Conservation (phyloP, 495 filamentous ascomycete species). For the Hyaloscypha bicolor region DNA sequence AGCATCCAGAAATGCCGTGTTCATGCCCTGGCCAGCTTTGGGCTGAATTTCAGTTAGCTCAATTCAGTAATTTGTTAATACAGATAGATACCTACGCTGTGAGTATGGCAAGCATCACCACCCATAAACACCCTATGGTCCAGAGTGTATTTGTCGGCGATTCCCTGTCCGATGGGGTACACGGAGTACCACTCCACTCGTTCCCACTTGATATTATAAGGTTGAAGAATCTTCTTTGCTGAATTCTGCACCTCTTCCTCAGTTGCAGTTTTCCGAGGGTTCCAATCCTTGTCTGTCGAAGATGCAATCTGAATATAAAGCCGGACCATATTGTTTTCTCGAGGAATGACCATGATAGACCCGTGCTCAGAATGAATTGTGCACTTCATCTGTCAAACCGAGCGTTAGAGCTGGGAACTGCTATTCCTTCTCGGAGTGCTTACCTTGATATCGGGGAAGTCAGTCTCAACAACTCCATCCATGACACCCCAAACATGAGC, state of each 20-base stretch:
- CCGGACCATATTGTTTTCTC: conserved; percentile 73
- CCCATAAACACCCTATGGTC: conserved; percentile 74
- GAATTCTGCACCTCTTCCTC: conserved; percentile 66
- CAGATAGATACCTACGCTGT: conserved; percentile 48
- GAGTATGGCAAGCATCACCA: conserved; percentile 83
- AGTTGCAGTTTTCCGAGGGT: conserved; percentile 63
- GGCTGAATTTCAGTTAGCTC: conserved; percentile 45
- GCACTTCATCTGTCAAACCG: conserved; percentile 74
- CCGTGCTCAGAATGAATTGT: conserved; percentile 71
- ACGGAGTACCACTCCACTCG: conserved; percentile 68
- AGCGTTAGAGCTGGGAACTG: neutral
- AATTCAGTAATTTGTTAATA: neutral
- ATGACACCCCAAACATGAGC: conserved; percentile 76
- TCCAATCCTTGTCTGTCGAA: conserved; percentile 62
- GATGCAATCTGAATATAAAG: conserved; percentile 77
- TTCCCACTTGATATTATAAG: conserved; percentile 73
- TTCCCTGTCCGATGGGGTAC: conserved; percentile 75
- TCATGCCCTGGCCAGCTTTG: conserved; percentile 87
- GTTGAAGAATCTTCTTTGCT: conserved; percentile 66
- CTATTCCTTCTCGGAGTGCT: conserved; percentile 14
- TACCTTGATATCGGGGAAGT: conserved; percentile 74
- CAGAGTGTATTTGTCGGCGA: conserved; percentile 66
- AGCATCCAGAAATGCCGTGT: conserved; percentile 79
- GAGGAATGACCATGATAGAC: conserved; percentile 76
- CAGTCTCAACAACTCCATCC: conserved; percentile 73